Base-by-base conservation (phyloP, 352 stramenopile species). In the Phytophthora meadii region DNA sequence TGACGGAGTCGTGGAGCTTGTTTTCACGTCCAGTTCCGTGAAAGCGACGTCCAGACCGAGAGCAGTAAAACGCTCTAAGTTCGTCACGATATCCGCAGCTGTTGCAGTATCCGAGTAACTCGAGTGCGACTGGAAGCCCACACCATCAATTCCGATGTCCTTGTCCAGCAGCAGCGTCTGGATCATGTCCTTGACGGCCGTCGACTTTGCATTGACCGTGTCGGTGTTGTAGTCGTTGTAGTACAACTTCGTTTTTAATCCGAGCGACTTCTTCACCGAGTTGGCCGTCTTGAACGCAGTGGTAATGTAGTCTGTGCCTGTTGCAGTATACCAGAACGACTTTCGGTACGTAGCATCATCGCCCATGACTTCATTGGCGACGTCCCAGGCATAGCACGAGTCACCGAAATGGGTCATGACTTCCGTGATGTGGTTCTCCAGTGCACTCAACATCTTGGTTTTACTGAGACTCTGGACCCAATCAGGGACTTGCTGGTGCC, bases 201-300 rank as follows among this genome's bases (percentile, higher is more conserved):
- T 76, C 15, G 68, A 76, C 52, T 76, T 76, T 56, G 68, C 61
- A 47, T 72, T 76, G 24, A 76, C 62, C 17, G 45, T 72, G 45
- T 71, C 47, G 19, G 50, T 71, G 36, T 71, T 71, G 42, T 71
- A 71, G 56, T 67, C 63, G 30, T 71, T 76, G 56, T 71, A 71
- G 63, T 71, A 67, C 34, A 71, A 11, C 32, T 71, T 71, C 2
- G 56, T 62, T 1, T 19, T 72, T 1, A 75, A 34, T 0, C 68
- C 68, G 5, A 75, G 68, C 41, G 55, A 62, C 46, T 75, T 68
- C 48, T 75, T 75, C 19, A 75, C 68, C 39, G 46, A 27, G 42
- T 66, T 75, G 45, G 68, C 68, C 15, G 62, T 68, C 56, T 68
- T 75, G 37, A 75, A 75, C 6, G 68, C 68, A 36, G 68, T 75